A percentile compares a stretch with the other conserved stretches of the same genome.
These are phyloP conservation scores for Pyrenopolyporus hunteri DNA, from an alignment of 495 filamentous ascomycete species.

Conservation along the genomic window DNA sequence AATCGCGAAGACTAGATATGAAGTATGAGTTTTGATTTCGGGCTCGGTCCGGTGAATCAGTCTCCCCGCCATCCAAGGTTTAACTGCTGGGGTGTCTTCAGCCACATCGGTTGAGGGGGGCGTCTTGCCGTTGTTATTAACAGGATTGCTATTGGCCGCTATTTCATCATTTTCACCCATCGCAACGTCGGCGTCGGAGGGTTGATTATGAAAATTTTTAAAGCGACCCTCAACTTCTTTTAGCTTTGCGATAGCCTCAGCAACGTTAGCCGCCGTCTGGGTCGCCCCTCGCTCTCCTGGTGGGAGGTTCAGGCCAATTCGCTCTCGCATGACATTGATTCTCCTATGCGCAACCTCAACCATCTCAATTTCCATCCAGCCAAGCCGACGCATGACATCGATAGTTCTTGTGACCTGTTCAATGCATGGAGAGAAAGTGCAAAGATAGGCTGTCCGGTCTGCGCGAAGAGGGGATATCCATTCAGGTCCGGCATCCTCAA, in stretches of 20 bases:
- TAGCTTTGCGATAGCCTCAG: constrained; percentile 75
- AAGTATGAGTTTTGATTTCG: constrained; percentile 93
- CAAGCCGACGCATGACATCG: constrained; percentile 72
- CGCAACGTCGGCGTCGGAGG: constrained; percentile 35
- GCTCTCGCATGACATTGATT: constrained; percentile 81
- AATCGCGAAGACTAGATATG: constrained; percentile 91
- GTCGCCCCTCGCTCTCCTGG: constrained; percentile 49
- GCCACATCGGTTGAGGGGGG: constrained; percentile 7
- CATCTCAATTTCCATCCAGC: constrained; percentile 94
- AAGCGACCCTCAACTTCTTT: constrained; percentile 72
- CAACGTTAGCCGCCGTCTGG: constrained; percentile 68
- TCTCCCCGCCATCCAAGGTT: constrained; percentile 66
- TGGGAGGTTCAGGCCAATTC: constrained; percentile 63
- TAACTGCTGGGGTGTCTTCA: constrained; percentile 40
- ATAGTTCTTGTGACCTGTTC: constrained; percentile 91
- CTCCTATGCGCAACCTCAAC: constrained; percentile 78
- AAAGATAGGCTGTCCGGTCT: constrained; percentile 69
- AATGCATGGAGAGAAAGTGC: constrained; percentile 95
- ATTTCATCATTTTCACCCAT: constrained; percentile 38
- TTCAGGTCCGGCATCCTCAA: constrained; percentile 16
- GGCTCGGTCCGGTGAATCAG: constrained; percentile 79
- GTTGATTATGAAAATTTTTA: constrained; percentile 57
- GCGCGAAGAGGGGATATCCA: constrained; percentile 75
- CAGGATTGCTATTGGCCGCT: constrained; percentile 28
- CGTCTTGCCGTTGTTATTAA: constrained; percentile 33